Conservation (phyloP, 2,329 filamentous ascomycete genomes). For the Aspergillus fructus region DNA sequence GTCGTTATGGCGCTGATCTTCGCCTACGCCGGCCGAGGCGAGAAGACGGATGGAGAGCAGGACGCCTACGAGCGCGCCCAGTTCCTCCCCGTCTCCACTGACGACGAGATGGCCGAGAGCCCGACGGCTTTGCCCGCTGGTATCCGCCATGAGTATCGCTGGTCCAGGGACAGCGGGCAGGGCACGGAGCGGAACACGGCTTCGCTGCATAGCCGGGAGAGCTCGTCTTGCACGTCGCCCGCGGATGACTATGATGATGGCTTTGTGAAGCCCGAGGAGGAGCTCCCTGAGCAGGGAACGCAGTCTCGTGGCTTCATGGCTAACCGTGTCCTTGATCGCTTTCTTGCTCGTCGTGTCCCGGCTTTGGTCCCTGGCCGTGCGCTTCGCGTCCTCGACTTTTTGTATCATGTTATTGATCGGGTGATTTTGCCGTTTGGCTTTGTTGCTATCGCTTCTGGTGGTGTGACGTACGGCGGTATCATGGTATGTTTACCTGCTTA, state of each 20-base stretch:
- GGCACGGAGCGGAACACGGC: conserved; percentile 69
- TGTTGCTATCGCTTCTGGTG: conserved; percentile 67
- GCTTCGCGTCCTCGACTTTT: conserved; percentile 58
- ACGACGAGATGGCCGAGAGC: conserved; percentile 53
- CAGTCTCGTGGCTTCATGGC: conserved; percentile 44
- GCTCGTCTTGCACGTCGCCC: conserved; percentile 55
- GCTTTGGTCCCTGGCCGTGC: conserved; percentile 56
- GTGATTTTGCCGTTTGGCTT: conserved; percentile 77
- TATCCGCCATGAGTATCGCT: conserved; percentile 50
- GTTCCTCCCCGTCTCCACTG: conserved; percentile 63
- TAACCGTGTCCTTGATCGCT: conserved; percentile 48
- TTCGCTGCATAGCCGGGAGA: conserved; percentile 64
- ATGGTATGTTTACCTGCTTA: conserved; percentile 62
- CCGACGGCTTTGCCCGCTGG: conserved; percentile 44
- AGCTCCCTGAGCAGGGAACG: conserved; percentile 42
- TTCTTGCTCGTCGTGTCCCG: conserved; percentile 56
- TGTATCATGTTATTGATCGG: conserved; percentile 71
- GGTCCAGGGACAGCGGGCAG: conserved; percentile 71
- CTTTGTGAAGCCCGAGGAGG: conserved; percentile 47
- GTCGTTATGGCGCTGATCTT: conserved; percentile 66
- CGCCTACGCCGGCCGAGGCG: conserved; percentile 54
- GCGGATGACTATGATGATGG: conserved; percentile 52
- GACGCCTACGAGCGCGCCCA: conserved; percentile 51
- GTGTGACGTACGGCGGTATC: conserved; percentile 76
- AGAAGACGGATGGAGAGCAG: conserved; percentile 21